Base-by-base conservation (phyloP, 176 grass and related monocot species). In the Pontederia crassipes region DNA sequence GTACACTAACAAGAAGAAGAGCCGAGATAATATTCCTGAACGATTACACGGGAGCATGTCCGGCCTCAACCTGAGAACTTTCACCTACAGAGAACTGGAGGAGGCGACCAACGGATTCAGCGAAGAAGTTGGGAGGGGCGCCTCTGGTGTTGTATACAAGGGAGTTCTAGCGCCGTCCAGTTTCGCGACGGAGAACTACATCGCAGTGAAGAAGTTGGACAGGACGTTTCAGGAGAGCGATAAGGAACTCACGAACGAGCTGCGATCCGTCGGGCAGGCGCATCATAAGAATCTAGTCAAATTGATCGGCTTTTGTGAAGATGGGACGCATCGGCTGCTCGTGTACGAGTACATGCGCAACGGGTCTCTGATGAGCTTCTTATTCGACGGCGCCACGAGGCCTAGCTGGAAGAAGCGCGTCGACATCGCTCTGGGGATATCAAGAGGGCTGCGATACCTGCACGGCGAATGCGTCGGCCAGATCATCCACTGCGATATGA, bases 151-250 rank as follows among this genome's bases (percentile, higher is more conserved):
- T 0, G 77, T 80, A 1, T 85, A 77, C 52, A 85, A 77, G 55
- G 82, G 82, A 4, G 10, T 58, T 12, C 9, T 80, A 57, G 11
- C 35, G 55, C 63, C 40, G 32, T 40, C 32, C 32, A 40, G 3
- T 40, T 40, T 40, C 14, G 18, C 48, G 4, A 0, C 28, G 7
- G 16, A 0, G 5, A 57, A 45, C 3, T 15, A 9, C 14, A 58
- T 81, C 56, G 82, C 67, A n/a, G 77, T 85, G 14, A 85, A 85
- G 64, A 70, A 72, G n/a, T 68, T 81, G 1, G 45, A 80, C 10
- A 71, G 53, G 52, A 4, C 74, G 15, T 35, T 48, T 26, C 17
- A 46, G 15, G 57, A 65, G 0, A 62, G 26, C 17, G 72, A 77
- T 9, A 66, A 57, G 49, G 76, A 84, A 18, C 79, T 79, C 66